Conservation (phyloP, 2,329 filamentous ascomycete genomes). For the Colletotrichum echinochloae region DNA sequence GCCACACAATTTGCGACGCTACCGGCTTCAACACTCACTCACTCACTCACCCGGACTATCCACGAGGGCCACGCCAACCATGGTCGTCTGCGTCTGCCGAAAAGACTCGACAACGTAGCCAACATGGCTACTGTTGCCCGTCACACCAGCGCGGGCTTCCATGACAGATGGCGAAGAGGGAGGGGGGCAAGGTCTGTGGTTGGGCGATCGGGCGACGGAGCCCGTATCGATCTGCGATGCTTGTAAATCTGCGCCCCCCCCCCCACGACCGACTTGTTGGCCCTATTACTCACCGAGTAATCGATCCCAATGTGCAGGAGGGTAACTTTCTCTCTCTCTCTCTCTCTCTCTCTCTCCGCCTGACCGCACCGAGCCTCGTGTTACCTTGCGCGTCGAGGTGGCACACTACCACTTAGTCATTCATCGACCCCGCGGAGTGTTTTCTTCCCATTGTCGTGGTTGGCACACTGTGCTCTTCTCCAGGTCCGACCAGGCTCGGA, state of each 20-base stretch:
- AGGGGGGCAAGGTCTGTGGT: neutral
- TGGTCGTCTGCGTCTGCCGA: neutral
- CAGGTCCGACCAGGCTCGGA: neutral
- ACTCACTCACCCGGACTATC: neutral
- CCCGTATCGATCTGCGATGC: slow-evolving; percentile 14
- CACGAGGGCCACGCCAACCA: neutral
- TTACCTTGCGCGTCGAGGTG: neutral
- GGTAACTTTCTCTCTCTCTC: neutral
- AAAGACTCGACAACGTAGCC: neutral
- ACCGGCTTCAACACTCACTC: slow-evolving; percentile 3
- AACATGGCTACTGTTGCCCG: neutral
- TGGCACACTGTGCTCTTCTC: neutral
- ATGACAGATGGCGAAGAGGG: neutral
- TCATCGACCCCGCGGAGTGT: neutral
- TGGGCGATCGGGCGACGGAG: slow-evolving; percentile 6
- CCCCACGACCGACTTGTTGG: neutral
- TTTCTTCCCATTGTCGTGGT: neutral
- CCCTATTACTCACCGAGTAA: slow-evolving; percentile 6
- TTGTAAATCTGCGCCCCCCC: slow-evolving; percentile 4
- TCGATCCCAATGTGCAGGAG: slow-evolving; percentile 3
- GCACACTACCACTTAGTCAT: neutral
- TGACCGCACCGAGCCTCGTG: neutral
- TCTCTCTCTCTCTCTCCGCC: neutral
- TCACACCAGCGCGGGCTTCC: neutral
- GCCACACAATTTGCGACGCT: slow-evolving; percentile 14